Conservation (phyloP, 2,329 filamentous ascomycete species). For the Fusarium concolor region DNA sequence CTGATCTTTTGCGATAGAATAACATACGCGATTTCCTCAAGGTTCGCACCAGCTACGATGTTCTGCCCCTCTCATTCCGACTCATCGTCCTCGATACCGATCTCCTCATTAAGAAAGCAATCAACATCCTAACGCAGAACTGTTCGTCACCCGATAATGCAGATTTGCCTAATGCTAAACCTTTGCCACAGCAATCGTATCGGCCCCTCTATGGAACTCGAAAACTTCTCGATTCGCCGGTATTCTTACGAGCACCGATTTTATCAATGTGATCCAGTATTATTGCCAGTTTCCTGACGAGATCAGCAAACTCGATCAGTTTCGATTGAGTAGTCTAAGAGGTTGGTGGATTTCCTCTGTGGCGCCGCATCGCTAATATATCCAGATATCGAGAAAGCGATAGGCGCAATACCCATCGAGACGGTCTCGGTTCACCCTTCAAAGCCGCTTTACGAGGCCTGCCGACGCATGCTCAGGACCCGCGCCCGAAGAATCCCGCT, state of each 20-base stretch:
- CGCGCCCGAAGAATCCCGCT: slow-evolving; percentile 93
- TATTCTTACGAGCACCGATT: slow-evolving; percentile 94
- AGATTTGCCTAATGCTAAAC: slow-evolving; percentile 30
- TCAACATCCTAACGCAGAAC: slow-evolving; percentile 96
- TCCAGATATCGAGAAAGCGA: slow-evolving; percentile 92
- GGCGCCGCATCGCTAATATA: slow-evolving; percentile 32
- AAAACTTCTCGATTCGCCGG: slow-evolving; percentile 92
- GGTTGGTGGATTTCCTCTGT: slow-evolving; percentile 63
- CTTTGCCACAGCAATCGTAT: slow-evolving; percentile 82
- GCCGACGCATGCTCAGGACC: slow-evolving; percentile 92
- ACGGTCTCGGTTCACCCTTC: slow-evolving; percentile 96
- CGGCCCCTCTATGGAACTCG: slow-evolving; percentile 96
- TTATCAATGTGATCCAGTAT: slow-evolving; percentile 98
- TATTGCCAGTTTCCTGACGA: slow-evolving; percentile 97
- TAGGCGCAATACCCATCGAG: slow-evolving; percentile 90
- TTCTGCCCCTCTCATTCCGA: slow-evolving; percentile 93
- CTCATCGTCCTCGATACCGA: slow-evolving; percentile 96
- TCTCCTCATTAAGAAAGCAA: slow-evolving; percentile 94
- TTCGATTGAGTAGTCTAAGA: slow-evolving; percentile 89
- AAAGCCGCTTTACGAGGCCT: slow-evolving; percentile 92
- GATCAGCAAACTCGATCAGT: slow-evolving; percentile 90
- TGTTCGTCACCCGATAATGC: slow-evolving; percentile 63
- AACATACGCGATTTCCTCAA: slow-evolving; percentile 96
- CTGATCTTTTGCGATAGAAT: slow-evolving; percentile 65
- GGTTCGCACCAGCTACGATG: slow-evolving; percentile 96